These are phyloP conservation scores for Yamadazyma mexicana DNA, from an alignment of 1,139 yeast genomes.

Conservation along the genomic window DNA sequence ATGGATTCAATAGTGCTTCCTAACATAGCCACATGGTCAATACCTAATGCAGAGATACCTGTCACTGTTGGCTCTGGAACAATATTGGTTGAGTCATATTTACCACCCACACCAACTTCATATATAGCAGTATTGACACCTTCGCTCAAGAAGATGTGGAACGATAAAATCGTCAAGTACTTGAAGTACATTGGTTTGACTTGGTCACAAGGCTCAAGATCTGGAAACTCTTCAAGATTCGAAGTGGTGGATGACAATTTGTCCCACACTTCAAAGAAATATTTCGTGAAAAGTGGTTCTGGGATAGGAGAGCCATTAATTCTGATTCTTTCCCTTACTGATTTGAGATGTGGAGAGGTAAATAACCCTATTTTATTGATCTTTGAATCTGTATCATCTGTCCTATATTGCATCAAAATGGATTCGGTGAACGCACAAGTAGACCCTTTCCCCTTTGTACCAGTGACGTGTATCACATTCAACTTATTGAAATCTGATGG, in stretches of 20 bases:
- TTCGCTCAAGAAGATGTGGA: slow-evolving; percentile 85
- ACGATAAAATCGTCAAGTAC: slow-evolving; percentile 82
- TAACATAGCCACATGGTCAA: slow-evolving; percentile 87
- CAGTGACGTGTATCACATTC: slow-evolving; percentile 89
- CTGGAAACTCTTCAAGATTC: slow-evolving; percentile 62
- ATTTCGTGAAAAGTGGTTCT: slow-evolving; percentile 77
- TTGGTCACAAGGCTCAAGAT: slow-evolving; percentile 59
- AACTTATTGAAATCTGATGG: slow-evolving; percentile 67
- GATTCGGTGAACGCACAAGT: slow-evolving; percentile 94
- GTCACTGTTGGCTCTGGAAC: slow-evolving; percentile 78
- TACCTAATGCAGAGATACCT: slow-evolving; percentile 84
- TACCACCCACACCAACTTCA: slow-evolving; percentile 99
- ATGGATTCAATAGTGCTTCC: slow-evolving; percentile 88
- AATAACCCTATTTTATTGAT: slow-evolving; percentile 73
- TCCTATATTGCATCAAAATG: slow-evolving; percentile 62
- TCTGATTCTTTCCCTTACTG: slow-evolving; percentile 89
- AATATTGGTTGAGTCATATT: slow-evolving; percentile 90
- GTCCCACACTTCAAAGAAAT: slow-evolving; percentile 95
- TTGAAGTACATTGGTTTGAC: slow-evolving; percentile 93
- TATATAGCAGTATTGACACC: slow-evolving; percentile 90
- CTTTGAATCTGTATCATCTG: neutral
- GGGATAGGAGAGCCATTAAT: slow-evolving; percentile 84
- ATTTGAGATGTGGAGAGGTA: slow-evolving; percentile 92
- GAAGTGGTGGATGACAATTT: slow-evolving; percentile 60
- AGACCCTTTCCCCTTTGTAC: slow-evolving; percentile 98